Base-by-base conservation (phyloP, 805 yeast species). In the Metschnikowia aberdeeniae region DNA sequence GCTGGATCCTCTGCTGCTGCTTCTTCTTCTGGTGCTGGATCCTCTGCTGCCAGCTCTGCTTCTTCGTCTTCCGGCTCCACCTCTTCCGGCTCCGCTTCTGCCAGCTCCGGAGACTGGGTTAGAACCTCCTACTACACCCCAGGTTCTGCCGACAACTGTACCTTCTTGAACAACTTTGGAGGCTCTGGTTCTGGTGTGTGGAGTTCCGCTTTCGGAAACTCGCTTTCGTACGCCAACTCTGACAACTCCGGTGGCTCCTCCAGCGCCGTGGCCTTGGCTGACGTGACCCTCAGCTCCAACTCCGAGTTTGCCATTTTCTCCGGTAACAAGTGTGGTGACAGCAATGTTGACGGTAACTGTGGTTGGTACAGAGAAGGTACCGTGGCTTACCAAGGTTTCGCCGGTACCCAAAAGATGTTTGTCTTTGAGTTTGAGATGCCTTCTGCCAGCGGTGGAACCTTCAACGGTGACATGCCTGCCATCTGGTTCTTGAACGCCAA, bases 401-500 rank as follows among this genome's bases (percentile, higher is more conserved):
- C 79, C 39, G 99, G 99, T 60, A 64, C 75, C 45, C 61, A 74
- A 62, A 92, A 92, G 79, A 81, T 92, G 63, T 90, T 93, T 66
- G 84, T 89, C 42, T 88, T 93, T 64, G 97, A 92, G 75, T 93
- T 93, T 72, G 73, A 76, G 64, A 93, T 93, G 99, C 99, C 99
- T 53, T 62, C 78, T 48, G 72, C 76, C 50, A 63, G 76, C 37
- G 60, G 73, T 29, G 46, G 46, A 12, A 39, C 49, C 11, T 36
- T 35, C 46, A 89, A 90, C 76, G 76, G 77, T 61, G 97, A 93
- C 68, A 92, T 93, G 98, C 99, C 99, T 55, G 98, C 99, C 51
- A 78, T 90, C 58, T 90, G 98, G 98, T 74, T 90, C 67, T 80
- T 90, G 66, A 90, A 90, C 67, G 96, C 96, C 51, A 86, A 87